These are phyloP conservation scores for Dictyostelium intermedium DNA, from an alignment of 78 protist species.

Conservation along the genomic window DNA sequence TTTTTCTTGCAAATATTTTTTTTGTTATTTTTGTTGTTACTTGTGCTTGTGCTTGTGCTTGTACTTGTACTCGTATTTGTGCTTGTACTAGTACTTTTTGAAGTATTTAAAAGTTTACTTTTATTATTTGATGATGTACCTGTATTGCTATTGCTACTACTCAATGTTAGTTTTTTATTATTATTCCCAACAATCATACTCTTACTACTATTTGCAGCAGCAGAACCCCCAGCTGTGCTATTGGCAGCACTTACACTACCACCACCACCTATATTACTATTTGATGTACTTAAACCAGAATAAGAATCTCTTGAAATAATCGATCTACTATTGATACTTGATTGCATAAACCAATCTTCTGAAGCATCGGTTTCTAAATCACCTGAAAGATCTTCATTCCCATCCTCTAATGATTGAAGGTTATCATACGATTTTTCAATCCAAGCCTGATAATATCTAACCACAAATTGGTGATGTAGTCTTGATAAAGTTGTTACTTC, in stretches of 20 bases:
- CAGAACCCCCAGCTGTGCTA: not conserved
- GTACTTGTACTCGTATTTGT: not conserved
- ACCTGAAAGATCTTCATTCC: slow-evolving; percentile 44
- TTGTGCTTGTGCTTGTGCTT: not conserved
- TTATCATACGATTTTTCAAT: slow-evolving; percentile 46
- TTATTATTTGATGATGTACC: not conserved
- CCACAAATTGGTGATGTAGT: slow-evolving; percentile 86
- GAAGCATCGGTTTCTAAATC: slow-evolving; percentile 62
- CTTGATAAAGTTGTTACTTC: slow-evolving; percentile 84
- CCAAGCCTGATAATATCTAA: slow-evolving; percentile 87
- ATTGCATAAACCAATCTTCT: slow-evolving; percentile 69
- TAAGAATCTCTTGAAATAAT: slow-evolving; percentile 6
- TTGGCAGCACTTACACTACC: not conserved
- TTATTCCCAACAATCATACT: not conserved
- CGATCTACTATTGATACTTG: slow-evolving; percentile 29
- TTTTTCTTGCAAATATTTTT: not conserved
- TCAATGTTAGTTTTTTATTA: not conserved
- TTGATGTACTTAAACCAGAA: not conserved
- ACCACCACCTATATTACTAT: not conserved
- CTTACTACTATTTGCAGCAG: not conserved
- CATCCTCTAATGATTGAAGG: not conserved
- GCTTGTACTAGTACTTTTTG: not conserved
- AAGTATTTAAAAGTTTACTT: not conserved
- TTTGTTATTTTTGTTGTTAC: not conserved
- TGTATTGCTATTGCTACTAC: not conserved